A percentile compares a stretch with the other conserved stretches of the same genome.
Conservation (phyloP, 768 basidiomycete genomes). For the Gautieria morchelliformis region DNA sequence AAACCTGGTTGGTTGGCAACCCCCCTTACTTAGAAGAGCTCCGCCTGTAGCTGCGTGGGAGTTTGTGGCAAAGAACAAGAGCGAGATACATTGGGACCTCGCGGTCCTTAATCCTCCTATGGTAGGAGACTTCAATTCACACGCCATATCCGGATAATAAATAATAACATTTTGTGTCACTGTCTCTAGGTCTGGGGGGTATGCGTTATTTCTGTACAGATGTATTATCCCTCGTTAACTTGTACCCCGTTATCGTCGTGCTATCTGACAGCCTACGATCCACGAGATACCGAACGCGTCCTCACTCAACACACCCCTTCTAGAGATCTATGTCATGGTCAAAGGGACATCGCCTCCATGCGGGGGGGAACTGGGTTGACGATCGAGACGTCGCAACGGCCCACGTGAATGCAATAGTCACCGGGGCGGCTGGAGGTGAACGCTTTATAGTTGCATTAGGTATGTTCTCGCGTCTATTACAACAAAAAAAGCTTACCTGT, state of each 20-base stretch:
- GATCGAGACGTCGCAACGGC: conserved; percentile 48
- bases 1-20: neutral
- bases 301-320: conserved; percentile 26
- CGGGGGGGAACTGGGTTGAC: conserved; percentile 33
- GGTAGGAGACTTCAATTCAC: conserved; percentile 18
- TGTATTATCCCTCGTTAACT: neutral
- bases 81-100: conserved; percentile 39
- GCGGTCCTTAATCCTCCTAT: conserved; percentile 46
- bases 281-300: conserved; percentile 28
- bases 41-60: conserved; percentile 40
- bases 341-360: neutral
- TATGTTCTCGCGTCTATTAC: too few relatives aligned
- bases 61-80: conserved; percentile 34
- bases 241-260: neutral
- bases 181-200: neutral
- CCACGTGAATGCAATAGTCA: conserved; percentile 24
- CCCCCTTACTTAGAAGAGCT: neutral
- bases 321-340: conserved; percentile 4
- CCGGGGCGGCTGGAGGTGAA: too few relatives aligned
- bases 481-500: too few relatives aligned
- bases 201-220: neutral
- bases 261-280: conserved; percentile 20
- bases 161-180: neutral
- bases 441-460: too few relatives aligned
- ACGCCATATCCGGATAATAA: neutral